Conservation (phyloP, 164 flowering plant species). For the Hamamelis virginiana region DNA sequence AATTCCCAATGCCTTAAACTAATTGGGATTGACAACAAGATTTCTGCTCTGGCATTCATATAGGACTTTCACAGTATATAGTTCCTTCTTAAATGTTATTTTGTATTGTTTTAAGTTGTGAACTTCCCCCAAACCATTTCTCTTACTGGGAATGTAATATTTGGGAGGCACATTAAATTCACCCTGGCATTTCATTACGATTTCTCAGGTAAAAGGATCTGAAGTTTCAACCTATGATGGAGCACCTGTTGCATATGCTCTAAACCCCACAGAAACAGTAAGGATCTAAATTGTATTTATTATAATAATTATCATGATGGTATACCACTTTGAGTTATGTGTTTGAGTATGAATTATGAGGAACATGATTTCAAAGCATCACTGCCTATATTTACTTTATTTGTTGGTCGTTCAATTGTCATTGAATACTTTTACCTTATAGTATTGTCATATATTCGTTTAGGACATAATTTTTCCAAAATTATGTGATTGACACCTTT, state of each 20-base stretch:
- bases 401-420: neutral
- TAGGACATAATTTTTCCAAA: constrained; percentile 2
- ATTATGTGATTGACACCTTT: neutral
- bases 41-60: too few species aligned
- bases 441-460: neutral
- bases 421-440: neutral
- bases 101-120: too few species aligned
- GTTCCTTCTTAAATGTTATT: too few species aligned
- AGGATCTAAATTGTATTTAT: constrained; percentile 17
- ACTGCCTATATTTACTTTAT: neutral
- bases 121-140: too few species aligned
- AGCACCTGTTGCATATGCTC: constrained; percentile 74
- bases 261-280: constrained; percentile 79
- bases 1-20: too few species aligned
- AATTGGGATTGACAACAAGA: too few species aligned
- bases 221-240: constrained; percentile 71
- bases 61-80: too few species aligned
- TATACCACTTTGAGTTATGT: neutral
- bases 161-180: neutral
- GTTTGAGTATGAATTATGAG: neutral
- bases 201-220: constrained; percentile 76
- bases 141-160: neutral
- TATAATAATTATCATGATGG: neutral
- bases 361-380: neutral
- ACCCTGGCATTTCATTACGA: neutral